Conservation (phyloP, 2,329 filamentous ascomycete species). For the Eutypa lata region DNA sequence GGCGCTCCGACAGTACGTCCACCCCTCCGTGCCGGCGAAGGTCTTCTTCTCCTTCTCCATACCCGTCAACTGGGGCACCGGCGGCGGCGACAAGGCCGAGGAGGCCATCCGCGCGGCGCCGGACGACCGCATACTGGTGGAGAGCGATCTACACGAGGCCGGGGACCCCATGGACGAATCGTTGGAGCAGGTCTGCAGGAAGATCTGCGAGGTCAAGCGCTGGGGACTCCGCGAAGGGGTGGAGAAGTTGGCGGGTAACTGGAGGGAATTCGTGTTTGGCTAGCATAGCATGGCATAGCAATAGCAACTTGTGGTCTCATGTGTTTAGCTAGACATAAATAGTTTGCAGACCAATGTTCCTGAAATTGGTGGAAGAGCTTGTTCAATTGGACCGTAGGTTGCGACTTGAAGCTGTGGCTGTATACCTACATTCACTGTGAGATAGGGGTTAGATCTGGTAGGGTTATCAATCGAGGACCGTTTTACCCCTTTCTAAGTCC, state of each 20-base stretch:
- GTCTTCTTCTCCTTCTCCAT: conserved; percentile 88
- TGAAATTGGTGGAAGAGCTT: too few relatives aligned
- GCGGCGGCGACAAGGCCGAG: conserved; percentile 46
- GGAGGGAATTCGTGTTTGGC: conserved; percentile 72
- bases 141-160: conserved; percentile 86
- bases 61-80: conserved; percentile 71
- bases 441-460: too few relatives aligned
- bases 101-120: conserved; percentile 72
- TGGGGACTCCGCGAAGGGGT: conserved; percentile 76
- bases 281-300: too few relatives aligned
- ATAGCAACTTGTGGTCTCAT: too few relatives aligned
- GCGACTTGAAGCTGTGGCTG: too few relatives aligned
- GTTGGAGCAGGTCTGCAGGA: conserved; percentile 72
- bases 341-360: too few relatives aligned
- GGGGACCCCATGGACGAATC: conserved; percentile 75
- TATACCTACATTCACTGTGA: too few relatives aligned
- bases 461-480: too few relatives aligned
- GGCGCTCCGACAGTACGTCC: conserved; percentile 73
- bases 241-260: conserved; percentile 67
- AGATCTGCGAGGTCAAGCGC: conserved; percentile 72
- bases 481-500: too few relatives aligned
- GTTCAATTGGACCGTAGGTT: too few relatives aligned
- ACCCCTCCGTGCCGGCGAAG: conserved; percentile 66
- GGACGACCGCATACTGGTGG: conserved; percentile 74
- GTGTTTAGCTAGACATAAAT: too few relatives aligned